A percentile compares a stretch with the other conserved stretches of the same genome.
Conservation (phyloP, 2,329 filamentous ascomycete genomes). For the Diaporthe capsici region DNA sequence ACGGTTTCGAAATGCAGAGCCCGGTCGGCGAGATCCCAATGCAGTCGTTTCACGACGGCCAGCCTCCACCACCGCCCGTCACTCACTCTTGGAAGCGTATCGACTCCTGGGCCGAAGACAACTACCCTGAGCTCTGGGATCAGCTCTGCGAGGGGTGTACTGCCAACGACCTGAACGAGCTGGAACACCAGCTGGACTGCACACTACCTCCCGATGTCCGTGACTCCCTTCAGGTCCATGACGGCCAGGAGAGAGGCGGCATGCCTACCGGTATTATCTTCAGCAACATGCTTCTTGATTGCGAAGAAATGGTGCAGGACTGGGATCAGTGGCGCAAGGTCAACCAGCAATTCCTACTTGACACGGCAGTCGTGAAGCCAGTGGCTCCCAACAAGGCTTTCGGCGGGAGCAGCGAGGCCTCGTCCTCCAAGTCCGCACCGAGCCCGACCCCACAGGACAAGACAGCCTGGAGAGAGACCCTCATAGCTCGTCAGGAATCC, state of each 20-base stretch:
- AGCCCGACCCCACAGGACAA: constrained; percentile 66
- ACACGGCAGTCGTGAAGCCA: constrained; percentile 70
- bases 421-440: constrained; percentile 75
- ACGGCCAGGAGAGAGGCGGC: constrained; percentile 97
- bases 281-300: constrained; percentile 94
- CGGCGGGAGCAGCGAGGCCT: constrained; percentile 75
- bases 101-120: constrained; percentile 92
- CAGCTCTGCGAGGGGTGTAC: constrained; percentile 94
- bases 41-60: constrained; percentile 94
- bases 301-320: constrained; percentile 97
- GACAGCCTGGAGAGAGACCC: constrained; percentile 85
- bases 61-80: constrained; percentile 90
- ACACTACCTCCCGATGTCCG: constrained; percentile 93
- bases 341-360: constrained; percentile 87
- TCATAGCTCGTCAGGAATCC: constrained; percentile 87
- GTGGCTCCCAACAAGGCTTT: constrained; percentile 79
- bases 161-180: constrained; percentile 93
- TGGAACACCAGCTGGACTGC: constrained; percentile 96
- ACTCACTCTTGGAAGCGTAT: constrained; percentile 94
- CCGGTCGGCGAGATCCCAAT: constrained; percentile 89
- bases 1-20: constrained; percentile 79
- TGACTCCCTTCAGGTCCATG: constrained; percentile 90
- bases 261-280: constrained; percentile 94
- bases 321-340: constrained; percentile 97
- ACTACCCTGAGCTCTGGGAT: constrained; percentile 95